Evolutionary conservation across 192 early-diverging fungal genomes (phyloP), one percentile per base, ranked within the genome.

Genomic region (Diversispora epigaea): DNA sequence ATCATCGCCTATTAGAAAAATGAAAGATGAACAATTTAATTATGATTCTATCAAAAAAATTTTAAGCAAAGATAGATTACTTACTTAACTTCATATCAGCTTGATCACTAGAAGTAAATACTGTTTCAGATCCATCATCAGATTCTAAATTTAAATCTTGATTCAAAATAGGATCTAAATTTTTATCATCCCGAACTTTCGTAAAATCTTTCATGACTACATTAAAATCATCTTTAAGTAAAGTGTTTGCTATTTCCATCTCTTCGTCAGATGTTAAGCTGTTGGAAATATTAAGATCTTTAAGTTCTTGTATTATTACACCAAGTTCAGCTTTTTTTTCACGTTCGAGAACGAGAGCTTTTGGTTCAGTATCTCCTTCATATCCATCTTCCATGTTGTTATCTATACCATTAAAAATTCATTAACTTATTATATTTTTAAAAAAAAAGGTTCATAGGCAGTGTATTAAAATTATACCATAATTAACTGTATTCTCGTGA

Each of bases 351-450:
- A 68, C 45, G 4, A 49, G 49, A n/a, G 25, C 21, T 45, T 49
- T 68, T 58, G 43, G 39, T 46, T 77, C 58, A 25, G 9, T 21
- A 68, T 77, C 68, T 21, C 11, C 76, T 7, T 79, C 63, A 39
- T 73, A 62, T 14, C 50, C 69, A 12, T 69, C 68, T 55, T 76
- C 25, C 25, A 32, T 32, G 2, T 2, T 32, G 25, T 32, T 32
- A 32, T 32, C 25, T 32, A 32, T 32, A 32, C 2, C 0, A 32
- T 32, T 32, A 32, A 32, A 32, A 32, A 32, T 32, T 32, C 25
- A 32, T 32, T 32, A 32, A 32, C 2, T 32, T 32, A 32, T 32
- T 32, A 32, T 32, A 32, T 32, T 32, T 32, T 32, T 32, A 32
- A 32, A 32, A 32, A 32, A 32, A 32, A 32, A n/a, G n/a, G 25